phyloP scores from a whole-genome alignment of 129 eudicot genomes.

The Scalesia atractyloides region DNA sequence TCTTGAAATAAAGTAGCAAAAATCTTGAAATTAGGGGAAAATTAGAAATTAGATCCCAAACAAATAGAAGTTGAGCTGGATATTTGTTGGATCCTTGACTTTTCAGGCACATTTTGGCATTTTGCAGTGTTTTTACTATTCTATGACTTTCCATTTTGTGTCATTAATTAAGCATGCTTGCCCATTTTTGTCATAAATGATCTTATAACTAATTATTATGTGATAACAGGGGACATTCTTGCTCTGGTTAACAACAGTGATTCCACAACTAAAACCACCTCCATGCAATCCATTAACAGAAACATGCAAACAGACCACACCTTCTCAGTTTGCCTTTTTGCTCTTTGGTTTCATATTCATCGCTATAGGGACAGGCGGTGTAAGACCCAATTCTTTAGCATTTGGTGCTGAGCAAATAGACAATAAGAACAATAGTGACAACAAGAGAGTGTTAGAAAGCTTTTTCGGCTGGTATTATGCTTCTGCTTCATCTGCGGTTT shows the following conservation, averaged over 20 bases:
- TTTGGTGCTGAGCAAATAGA: conserved; percentile 87
- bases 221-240: conserved; percentile 60
- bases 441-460: conserved; percentile 57
- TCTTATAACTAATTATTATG: not conserved
- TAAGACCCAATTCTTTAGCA: conserved; percentile 77
- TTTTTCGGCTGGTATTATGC: conserved; percentile 85
- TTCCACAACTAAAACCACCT: conserved; percentile 60
- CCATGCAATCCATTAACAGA: conserved; percentile 47
- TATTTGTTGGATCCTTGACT: conserved; percentile 5
- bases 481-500: conserved; percentile 46
- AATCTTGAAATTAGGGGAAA: conserved; percentile 18
- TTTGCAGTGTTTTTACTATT: not conserved
- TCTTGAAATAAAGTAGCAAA: not conserved
- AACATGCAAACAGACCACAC: conserved; percentile 50
- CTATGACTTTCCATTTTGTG: not conserved
- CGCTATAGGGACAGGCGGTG: conserved; percentile 89
- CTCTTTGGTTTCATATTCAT: conserved; percentile 62
- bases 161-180: not conserved
- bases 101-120: not conserved
- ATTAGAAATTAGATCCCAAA: too few species aligned
- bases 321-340: conserved; percentile 48
- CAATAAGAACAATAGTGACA: conserved; percentile 38
- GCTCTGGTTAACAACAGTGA: conserved; percentile 80
- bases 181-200: not conserved
- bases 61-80: too few species aligned